Percentiles rank a stretch among this genome's conserved stretches.
phyloP scores from a whole-genome alignment of 805 yeast genomes.

The Saccharomycopsis fermentans region DNA sequence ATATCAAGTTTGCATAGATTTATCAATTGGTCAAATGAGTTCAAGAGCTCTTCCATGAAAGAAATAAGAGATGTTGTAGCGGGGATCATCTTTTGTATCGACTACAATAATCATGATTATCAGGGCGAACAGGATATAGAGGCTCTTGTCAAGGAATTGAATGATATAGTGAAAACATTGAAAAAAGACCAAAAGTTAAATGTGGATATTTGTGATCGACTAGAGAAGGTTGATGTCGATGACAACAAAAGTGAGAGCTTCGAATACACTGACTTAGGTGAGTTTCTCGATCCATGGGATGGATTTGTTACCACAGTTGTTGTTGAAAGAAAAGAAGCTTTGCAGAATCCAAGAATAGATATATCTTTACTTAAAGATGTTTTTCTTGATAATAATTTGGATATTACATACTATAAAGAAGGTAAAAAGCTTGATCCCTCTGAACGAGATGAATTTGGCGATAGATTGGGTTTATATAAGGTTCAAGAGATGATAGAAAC shows the following conservation, averaged over 20 bases:
- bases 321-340: background rate
- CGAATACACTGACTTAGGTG: constrained; percentile 18
- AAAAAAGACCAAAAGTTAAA: constrained; percentile 17
- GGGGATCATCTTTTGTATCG: constrained; percentile 45
- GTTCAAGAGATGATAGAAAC: constrained; percentile 14
- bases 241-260: constrained; percentile 17
- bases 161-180: constrained; percentile 23
- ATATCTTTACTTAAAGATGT: constrained; percentile 4
- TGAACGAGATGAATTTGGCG: constrained; percentile 15
- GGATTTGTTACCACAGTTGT: constrained; percentile 11
- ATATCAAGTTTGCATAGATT: background rate
- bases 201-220: constrained; percentile 2
- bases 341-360: background rate
- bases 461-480: constrained; percentile 10
- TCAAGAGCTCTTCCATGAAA: constrained; percentile 62
- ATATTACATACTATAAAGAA: constrained; percentile 6
- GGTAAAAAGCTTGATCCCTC: background rate
- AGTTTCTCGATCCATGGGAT: constrained; percentile 15
- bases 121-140: constrained; percentile 43
- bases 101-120: constrained; percentile 65
- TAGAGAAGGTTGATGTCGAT: constrained; percentile 9
- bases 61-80: constrained; percentile 68
- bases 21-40: constrained; percentile 37
- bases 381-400: constrained; percentile 16
- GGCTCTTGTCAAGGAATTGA: constrained; percentile 28